Base-by-base conservation (phyloP, 768 basidiomycete genomes). In the Favolaschia claudopus region DNA sequence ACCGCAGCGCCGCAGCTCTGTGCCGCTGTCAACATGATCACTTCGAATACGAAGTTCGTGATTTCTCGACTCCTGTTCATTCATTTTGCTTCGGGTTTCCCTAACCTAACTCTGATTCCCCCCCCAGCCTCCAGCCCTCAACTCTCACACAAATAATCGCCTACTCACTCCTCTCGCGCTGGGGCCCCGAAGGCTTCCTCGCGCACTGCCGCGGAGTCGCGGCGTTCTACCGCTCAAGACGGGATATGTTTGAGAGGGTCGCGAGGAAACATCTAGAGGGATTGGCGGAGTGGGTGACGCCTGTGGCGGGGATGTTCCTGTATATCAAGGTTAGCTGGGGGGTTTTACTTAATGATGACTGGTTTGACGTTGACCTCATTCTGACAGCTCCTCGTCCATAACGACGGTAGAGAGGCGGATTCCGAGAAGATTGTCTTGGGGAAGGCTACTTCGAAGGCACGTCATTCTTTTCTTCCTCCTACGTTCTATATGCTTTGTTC, bases 271-370 rank as follows among this genome's bases (percentile, higher is more conserved):
- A 92, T 66, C 81, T 92, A 19, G 75, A 76, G 25, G 88, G 83
- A 1, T 73, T 91, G 20, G 89, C 83, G 27, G 78, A 83, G 68
- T 85, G 83, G 83, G 72, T 68, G 38, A 73, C 74, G 1, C 87
- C 86, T 7, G 79, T 82, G 3, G 83, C 85, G 28, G 87, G 88
- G 40, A 89, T 91, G 89, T 92, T 91, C 76, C 79, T 89, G 61
- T 91, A 87, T 81, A 82, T 44, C 13, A 84, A 75, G 74, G 63
- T 67, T 10, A 42, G 17, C 27, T 46, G 1, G 19, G 17, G 12
- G 19, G 27, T 43, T 5, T 36, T 13, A 25, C 9, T 14, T 28
- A 15, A 32, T 32, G 14, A 9, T 19, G 46, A 15, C 19, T 15
- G 22, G 65, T 71, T 49, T 37, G 70, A n/a, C n/a, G n/a, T n/a